These are phyloP conservation scores for Candida taoyuanica DNA, from an alignment of 805 yeast genomes.

Conservation along the genomic window DNA sequence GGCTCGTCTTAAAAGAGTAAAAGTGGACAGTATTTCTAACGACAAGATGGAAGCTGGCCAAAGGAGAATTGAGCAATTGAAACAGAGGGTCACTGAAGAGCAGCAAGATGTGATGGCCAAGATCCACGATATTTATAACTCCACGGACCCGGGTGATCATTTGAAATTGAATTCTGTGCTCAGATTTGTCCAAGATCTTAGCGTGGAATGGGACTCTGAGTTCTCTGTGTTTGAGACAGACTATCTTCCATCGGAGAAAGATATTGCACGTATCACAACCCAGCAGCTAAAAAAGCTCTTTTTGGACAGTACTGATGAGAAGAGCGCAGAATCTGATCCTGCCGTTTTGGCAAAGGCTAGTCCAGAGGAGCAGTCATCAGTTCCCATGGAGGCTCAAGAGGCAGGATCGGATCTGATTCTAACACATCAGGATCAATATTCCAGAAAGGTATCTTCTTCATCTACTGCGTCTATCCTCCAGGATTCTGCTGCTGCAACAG, in stretches of 20 bases:
- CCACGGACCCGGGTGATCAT: slow-evolving; percentile 59
- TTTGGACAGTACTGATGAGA: slow-evolving; percentile 42
- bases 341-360: not conserved
- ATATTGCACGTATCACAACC: slow-evolving; percentile 85
- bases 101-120: slow-evolving; percentile 37
- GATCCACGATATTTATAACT: slow-evolving; percentile 48
- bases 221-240: slow-evolving; percentile 74
- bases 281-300: slow-evolving; percentile 77
- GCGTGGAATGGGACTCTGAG: slow-evolving; percentile 83
- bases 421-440: not conserved
- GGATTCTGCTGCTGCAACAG: too few relatives aligned
- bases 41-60: slow-evolving; percentile 72
- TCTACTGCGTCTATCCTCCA: too few relatives aligned
- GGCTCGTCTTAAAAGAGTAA: slow-evolving; percentile 70
- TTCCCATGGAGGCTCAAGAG: too few relatives aligned
- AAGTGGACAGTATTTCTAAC: slow-evolving; percentile 61
- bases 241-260: slow-evolving; percentile 87
- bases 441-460: slow-evolving; percentile 4
- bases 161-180: slow-evolving; percentile 65
- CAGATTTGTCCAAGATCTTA: slow-evolving; percentile 70
- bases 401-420: too few relatives aligned
- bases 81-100: slow-evolving; percentile 48
- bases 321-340: slow-evolving; percentile 12
- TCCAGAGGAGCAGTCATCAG: too few relatives aligned
- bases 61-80: slow-evolving; percentile 52